Base-by-base conservation (phyloP, 805 yeast species). In the Schizosaccharomyces japonicus region DNA sequence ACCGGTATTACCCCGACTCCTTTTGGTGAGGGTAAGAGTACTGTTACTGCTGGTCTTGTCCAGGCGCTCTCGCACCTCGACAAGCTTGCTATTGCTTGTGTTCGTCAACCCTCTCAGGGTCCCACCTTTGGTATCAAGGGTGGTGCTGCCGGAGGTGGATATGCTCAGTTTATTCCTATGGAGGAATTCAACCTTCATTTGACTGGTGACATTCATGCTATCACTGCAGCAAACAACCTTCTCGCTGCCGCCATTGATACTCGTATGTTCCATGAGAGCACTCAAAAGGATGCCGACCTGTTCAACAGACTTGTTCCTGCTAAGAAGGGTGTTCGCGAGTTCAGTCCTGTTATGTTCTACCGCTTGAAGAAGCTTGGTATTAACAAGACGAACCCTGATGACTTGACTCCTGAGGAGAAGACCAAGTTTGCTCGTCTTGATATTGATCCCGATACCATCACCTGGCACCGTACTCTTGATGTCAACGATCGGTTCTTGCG, bases 101-200 rank as follows among this genome's bases (percentile, higher is more conserved):
- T 87, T 47, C 80, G 98, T 63, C 98, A 87, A 63, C 96, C 96
- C 27, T 80, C 93, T 7, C 83, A 87, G 95, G 96, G 96, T 34
- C 98, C 98, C 47, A 87, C 96, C 17, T 87, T 87, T 57, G 98
- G 98, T 62, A 84, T 87, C 57, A 87, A 87, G 66, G 98, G 98
- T 58, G 96, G 96, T 63, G 98, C 98, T 50, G 96, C 96, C 17
- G 98, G 98, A 56, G 98, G 96, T 60, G 96, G 96, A 45, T 87
- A 84, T 63, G 73, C 96, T 1, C 96, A 87, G 66, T 96, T 87
- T 44, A 85, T 87, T 56, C 96, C 96, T 47, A 87, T 87, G 95
- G 98, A 87, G 63, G 95, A 87, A 65, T 87, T 87, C 70, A 87
- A 90, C 67, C 75, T 90, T 81, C 96, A 87, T 62, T 70, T 87